A percentile compares a stretch with the other conserved stretches of the same genome.
Conservation (phyloP, 1,284 basidiomycete genomes). For the Tilletiaria anomala region DNA sequence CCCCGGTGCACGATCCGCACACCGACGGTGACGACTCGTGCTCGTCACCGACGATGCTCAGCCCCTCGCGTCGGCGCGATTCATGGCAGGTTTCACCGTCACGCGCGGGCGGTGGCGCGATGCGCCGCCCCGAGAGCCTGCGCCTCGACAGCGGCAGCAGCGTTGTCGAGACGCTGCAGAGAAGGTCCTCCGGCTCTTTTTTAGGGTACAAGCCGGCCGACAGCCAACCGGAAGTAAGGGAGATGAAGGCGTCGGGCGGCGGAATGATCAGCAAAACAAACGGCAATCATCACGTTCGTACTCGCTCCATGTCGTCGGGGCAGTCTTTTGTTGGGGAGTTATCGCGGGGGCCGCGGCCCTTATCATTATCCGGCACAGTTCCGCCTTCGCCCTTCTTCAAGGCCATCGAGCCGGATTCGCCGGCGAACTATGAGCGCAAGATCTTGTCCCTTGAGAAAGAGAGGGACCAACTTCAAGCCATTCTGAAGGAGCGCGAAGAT, state of each 20-base stretch:
- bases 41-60: slow-evolving; percentile 4
- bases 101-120: slow-evolving; percentile 4
- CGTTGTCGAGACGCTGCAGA: slow-evolving; percentile 11
- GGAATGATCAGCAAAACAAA: neutral
- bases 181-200: slow-evolving; percentile 28
- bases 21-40: too few relatives aligned
- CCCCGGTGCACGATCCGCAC: slow-evolving; percentile 4
- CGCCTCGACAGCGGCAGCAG: slow-evolving; percentile 17
- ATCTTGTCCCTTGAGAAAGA: slow-evolving; percentile 27
- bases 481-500: slow-evolving; percentile 26
- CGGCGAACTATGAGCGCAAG: slow-evolving; percentile 26
- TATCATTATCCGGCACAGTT: slow-evolving; percentile 16
- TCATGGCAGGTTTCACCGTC: slow-evolving; percentile 3
- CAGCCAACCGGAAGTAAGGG: too few relatives aligned
- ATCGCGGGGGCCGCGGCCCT: slow-evolving; percentile 14
- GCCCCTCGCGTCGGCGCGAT: slow-evolving; percentile 1
- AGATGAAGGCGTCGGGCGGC: slow-evolving; percentile 2
- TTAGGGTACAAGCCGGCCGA: slow-evolving; percentile 24
- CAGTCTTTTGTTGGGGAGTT: slow-evolving; percentile 25
- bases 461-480: slow-evolving; percentile 22
- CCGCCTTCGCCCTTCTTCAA: slow-evolving; percentile 24
- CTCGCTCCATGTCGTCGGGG: slow-evolving; percentile 27
- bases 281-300: slow-evolving; percentile 8
- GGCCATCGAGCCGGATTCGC: slow-evolving; percentile 16
- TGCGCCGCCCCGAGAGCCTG: slow-evolving; percentile 17